Evolutionary conservation across 2,329 filamentous ascomycete genomes (phyloP).

Genomic region (Diaporthe humulicola): DNA sequence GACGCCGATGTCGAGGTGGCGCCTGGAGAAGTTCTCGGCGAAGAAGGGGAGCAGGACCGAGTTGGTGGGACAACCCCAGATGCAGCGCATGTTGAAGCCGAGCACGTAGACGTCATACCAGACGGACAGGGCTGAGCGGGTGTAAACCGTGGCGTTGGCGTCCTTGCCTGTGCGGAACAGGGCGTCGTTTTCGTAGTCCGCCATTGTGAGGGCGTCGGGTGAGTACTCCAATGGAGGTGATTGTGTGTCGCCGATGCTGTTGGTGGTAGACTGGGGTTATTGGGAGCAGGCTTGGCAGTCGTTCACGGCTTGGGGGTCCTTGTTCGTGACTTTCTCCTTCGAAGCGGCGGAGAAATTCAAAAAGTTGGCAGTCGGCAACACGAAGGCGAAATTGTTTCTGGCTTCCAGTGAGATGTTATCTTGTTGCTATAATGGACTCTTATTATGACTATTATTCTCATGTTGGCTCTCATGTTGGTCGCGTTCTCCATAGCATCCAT

Average conservation of each 20-base stretch:
- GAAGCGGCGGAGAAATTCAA: background rate
- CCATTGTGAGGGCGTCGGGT: constrained; percentile 14
- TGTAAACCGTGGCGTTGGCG: constrained; percentile 38
- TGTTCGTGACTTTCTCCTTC: background rate
- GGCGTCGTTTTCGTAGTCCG: constrained; percentile 30
- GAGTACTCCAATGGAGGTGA: too few relatives aligned
- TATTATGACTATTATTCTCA: constrained; percentile 30
- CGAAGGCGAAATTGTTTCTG: background rate
- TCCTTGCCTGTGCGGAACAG: constrained; percentile 32
- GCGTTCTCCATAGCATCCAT: constrained; percentile 7
- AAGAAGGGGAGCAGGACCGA: constrained; percentile 52
- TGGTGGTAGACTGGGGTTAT: background rate
- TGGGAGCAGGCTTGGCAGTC: background rate
- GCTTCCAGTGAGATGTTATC: constrained; percentile 9
- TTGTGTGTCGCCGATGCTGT: background rate
- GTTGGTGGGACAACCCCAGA: constrained; percentile 53
- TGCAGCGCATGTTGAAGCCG: constrained; percentile 50
- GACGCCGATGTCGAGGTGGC: constrained; percentile 57
- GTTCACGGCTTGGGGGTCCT: background rate
- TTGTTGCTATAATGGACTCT: constrained; percentile 11
- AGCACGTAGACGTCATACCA: constrained; percentile 52
- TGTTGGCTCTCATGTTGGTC: constrained; percentile 10
- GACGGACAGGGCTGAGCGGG: constrained; percentile 37
- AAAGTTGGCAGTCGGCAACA: constrained; percentile 10
- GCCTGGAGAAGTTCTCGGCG: constrained; percentile 49